These are phyloP conservation scores for Fusarium penzigii DNA, from an alignment of 2,329 filamentous ascomycete species.

Conservation along the genomic window DNA sequence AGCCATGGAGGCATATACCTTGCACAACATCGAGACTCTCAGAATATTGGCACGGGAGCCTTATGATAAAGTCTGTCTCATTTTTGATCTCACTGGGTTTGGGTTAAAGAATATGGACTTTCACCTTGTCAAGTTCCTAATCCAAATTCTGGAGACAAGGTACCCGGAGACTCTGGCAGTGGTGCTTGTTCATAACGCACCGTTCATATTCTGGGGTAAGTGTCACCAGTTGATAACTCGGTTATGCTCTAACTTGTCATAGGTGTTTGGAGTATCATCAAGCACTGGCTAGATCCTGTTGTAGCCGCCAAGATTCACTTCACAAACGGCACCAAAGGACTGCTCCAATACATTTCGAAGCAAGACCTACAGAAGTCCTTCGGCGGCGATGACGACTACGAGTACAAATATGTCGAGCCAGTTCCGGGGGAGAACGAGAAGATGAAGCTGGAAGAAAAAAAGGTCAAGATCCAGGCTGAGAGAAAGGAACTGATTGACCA, in stretches of 20 bases:
- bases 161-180: slow-evolving; percentile 73
- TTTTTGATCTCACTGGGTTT: slow-evolving; percentile 75
- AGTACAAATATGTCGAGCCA: slow-evolving; percentile 66
- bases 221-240: background rate
- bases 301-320: slow-evolving; percentile 74
- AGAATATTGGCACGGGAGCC: slow-evolving; percentile 27
- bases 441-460: slow-evolving; percentile 35
- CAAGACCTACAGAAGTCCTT: slow-evolving; percentile 59
- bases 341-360: slow-evolving; percentile 61
- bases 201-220: slow-evolving; percentile 64
- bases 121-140: slow-evolving; percentile 74
- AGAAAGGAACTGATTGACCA: slow-evolving; percentile 53
- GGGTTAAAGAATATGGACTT: slow-evolving; percentile 76
- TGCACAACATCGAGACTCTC: slow-evolving; percentile 42
- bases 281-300: slow-evolving; percentile 74
- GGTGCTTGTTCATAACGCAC: slow-evolving; percentile 73
- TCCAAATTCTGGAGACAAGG: slow-evolving; percentile 77
- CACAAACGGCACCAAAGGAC: slow-evolving; percentile 61
- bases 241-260: background rate
- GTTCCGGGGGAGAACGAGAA: slow-evolving; percentile 57
- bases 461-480: slow-evolving; percentile 51
- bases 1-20: slow-evolving; percentile 39
- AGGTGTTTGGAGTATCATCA: slow-evolving; percentile 62
- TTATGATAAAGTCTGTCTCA: slow-evolving; percentile 38
- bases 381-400: slow-evolving; percentile 66